Base-by-base conservation (phyloP, 2,329 filamentous ascomycete species). In the Sordariomycetes sp. region DNA sequence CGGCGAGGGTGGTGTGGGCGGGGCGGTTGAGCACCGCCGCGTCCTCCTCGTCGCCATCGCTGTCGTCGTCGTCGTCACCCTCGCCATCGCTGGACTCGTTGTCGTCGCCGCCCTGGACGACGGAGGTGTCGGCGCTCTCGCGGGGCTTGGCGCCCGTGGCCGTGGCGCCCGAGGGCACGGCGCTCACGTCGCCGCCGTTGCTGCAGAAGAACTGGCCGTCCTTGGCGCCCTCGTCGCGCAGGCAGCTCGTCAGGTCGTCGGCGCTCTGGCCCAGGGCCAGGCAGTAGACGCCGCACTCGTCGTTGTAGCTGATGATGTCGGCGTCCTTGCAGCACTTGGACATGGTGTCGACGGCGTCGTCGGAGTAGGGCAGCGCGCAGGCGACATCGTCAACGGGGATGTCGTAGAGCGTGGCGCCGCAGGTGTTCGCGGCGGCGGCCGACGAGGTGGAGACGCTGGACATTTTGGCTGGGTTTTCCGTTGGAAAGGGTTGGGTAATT, bases 241-340 rank as follows among this genome's bases (percentile, higher is more conserved):
- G 65, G 62, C 78, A 80, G 25, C 63, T 48, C 14, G 61, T 55
- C 35, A 71, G 66, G 34, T 69, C 64, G 56, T 54, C 64, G 58
- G 65, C 61, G 54, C 63, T 67, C 68, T 71, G 63, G 62, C 62
- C 68, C 24, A 67, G 53, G 55, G 69, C 68, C 5, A 68, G 72
- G 63, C 78, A 80, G 75, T 79, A 80, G 60, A 79, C 63, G 18
- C 74, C 76, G 69, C 78, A 80, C 64, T 72, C 67, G 65, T 73
- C 63, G 64, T 74, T 69, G 72, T 79, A 80, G 62, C 68, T 67
- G 54, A 74, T 66, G 32, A 79, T 69, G 24, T 72, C 65, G 57
- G 76, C 74, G 11, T 69, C 62, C 12, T 70, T 68, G 64, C 78
- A 80, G 73, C 78, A 80, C 24, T 67, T 62, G 48, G 69, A 59